A percentile compares a stretch with the other conserved stretches of the same genome.
Evolutionary conservation across 805 yeast species (phyloP).

Genomic region (Candida nemodendra): DNA sequence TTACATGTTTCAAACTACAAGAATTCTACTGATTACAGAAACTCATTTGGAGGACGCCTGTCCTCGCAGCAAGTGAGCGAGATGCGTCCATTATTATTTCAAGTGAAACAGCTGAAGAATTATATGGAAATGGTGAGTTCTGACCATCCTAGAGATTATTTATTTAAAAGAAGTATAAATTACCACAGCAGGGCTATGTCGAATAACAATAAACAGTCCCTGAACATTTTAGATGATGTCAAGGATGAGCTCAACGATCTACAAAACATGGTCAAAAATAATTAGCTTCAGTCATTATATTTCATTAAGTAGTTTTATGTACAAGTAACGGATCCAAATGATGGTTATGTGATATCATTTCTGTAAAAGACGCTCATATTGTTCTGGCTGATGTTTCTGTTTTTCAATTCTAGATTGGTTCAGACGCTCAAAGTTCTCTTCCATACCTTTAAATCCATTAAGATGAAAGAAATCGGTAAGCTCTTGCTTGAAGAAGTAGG

Average conservation of each 20-base stretch:
- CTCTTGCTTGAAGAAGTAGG: constrained; percentile 28
- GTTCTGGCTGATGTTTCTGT: constrained; percentile 3
- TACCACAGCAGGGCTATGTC: constrained; percentile 13
- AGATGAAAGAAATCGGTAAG: constrained; percentile 22
- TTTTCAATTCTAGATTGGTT: constrained; percentile 22
- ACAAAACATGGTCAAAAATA: constrained; percentile 9
- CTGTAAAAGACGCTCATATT: neutral
- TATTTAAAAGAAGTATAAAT: constrained; percentile 29
- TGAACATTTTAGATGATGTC: constrained; percentile 29
- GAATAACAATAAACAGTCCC: constrained; percentile 8
- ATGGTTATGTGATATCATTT: neutral
- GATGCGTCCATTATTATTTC: constrained; percentile 38
- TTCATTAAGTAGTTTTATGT: neutral
- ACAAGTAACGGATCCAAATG: neutral
- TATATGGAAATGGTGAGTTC: constrained; percentile 32
- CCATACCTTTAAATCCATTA: constrained; percentile 24
- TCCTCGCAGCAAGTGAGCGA: constrained; percentile 24
- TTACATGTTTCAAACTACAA: constrained; percentile 27
- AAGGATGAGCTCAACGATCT: constrained; percentile 25
- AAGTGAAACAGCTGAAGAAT: constrained; percentile 31
- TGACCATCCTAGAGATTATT: constrained; percentile 34
- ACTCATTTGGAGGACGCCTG: constrained; percentile 15
- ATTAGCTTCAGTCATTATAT: neutral
- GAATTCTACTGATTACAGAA: constrained; percentile 10
- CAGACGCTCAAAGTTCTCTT: constrained; percentile 23